Base-by-base conservation (phyloP, 2,329 filamentous ascomycete genomes). In the Talaromyces sp. region DNA sequence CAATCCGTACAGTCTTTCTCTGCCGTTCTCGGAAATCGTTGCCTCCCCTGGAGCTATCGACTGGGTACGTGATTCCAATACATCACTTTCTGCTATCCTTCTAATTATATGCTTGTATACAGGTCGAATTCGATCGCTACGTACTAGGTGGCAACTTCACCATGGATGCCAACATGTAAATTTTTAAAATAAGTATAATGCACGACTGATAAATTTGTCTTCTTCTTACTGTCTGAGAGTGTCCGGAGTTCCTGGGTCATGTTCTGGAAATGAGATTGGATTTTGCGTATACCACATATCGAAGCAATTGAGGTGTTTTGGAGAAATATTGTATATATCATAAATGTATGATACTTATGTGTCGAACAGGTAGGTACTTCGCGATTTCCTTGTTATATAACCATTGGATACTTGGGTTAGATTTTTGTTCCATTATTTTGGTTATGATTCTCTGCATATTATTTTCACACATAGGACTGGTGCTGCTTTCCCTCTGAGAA, bases 11-110 rank as follows among this genome's bases (percentile, higher is more conserved):
- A 66, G 17, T 39, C 56, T 66, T 17, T 41, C 54, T 15, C 22
- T 66, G n/a, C 64, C 64, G 27, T 66, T 66, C 43, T 63, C 61
- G 25, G 64, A 66, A 63, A 66, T 66, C 17, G 61, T 66, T 22
- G 54, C 64, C 33, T 66, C 64, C 43, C 64, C 64, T 10, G 61
- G 61, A 35, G 64, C 61, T 35, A 66, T 66, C 17, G 61, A 66
- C 19, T 66, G 64, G 64, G 64, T 66, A 61, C 47, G 47, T 59
- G 5, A 4, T 8, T 8, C 8, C 15, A n/a, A 9, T 15, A 0
- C n/a, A 15, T n/a, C 4, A n/a, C 10, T 8, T 17, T 69, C 67
- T 13, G 64, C 25, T 15, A 43, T 41, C 13, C 27, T 39, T 22
- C 49, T 57, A 50, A 65, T n/a, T 8, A n/a, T 11, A 19, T 52